These are phyloP conservation scores for Sequoiadendron giganteum DNA, from an alignment of 75 land plant genomes.

Conservation along the genomic window DNA sequence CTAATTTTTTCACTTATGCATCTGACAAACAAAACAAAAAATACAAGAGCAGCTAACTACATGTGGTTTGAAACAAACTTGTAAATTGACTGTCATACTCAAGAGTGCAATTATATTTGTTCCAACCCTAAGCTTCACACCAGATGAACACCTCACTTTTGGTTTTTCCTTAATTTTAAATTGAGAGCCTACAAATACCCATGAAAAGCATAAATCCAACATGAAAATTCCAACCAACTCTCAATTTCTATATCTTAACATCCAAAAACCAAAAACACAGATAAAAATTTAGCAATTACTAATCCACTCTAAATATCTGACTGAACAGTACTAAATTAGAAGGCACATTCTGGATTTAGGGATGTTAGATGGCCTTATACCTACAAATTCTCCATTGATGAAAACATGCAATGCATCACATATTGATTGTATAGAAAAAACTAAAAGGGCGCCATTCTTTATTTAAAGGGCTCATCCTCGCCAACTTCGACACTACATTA, in stretches of 20 bases:
- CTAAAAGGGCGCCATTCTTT: conserved; percentile 18
- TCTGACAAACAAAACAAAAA: no score
- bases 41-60: no score
- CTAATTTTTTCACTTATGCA: no score
- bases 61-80: not conserved
- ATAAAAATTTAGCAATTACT: not conserved
- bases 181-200: not conserved
- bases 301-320: not conserved
- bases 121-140: conserved; percentile 23
- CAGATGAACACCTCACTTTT: not conserved
- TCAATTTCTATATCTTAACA: not conserved
- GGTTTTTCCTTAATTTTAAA: not conserved
- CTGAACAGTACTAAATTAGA: not conserved
- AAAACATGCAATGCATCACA: conserved; percentile 47
- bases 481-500: conserved; percentile 8
- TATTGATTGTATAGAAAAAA: conserved; percentile 29
- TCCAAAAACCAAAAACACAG: not conserved
- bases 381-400: conserved; percentile 28
- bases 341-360: not conserved
- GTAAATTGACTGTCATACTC: conserved; percentile 29
- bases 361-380: not conserved
- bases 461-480: conserved; percentile 33
- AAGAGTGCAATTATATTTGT: conserved; percentile 24
- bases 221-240: not conserved
- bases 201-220: not conserved